phyloP scores from a whole-genome alignment of 73 alveolate genomes.

The Strombidium stylifer region DNA sequence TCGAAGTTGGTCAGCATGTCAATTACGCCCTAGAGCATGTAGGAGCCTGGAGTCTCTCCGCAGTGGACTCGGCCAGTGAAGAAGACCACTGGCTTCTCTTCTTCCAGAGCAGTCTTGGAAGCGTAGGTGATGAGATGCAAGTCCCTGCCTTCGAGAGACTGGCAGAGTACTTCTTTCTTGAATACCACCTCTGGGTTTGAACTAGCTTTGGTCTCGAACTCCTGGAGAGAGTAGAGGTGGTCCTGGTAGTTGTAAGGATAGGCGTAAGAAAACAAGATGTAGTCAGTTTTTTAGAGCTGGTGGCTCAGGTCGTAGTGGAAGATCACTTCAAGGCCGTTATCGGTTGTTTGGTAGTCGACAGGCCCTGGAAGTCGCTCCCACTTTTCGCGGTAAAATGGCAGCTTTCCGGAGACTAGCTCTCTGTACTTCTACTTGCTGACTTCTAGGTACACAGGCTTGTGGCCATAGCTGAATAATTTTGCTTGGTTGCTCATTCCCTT shows the following conservation, averaged over 20 bases:
- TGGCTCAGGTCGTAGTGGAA: not conserved
- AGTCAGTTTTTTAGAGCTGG: not conserved
- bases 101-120: conserved; percentile 22
- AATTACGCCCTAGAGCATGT: conserved; percentile 87
- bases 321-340: conserved; percentile 32
- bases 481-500: conserved; percentile 51
- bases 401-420: not conserved
- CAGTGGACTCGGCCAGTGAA: conserved; percentile 98
- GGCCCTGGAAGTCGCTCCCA: conserved; percentile 27
- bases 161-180: conserved; percentile 11
- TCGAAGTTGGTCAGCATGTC: conserved; percentile 65
- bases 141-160: conserved; percentile 36
- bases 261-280: conserved; percentile 43
- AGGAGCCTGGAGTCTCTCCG: conserved; percentile 97
- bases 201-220: conserved; percentile 13
- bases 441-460: conserved; percentile 43
- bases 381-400: not conserved
- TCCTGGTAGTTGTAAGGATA: conserved; percentile 50
- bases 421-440: not conserved
- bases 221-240: conserved; percentile 6
- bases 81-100: conserved; percentile 83
- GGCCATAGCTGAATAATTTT: conserved; percentile 39
- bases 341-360: conserved; percentile 10
- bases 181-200: conserved; percentile 2
- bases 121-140: conserved; percentile 30